These are phyloP conservation scores for Podaxis sp. DNA, from an alignment of 768 basidiomycete genomes.

Conservation along the genomic window DNA sequence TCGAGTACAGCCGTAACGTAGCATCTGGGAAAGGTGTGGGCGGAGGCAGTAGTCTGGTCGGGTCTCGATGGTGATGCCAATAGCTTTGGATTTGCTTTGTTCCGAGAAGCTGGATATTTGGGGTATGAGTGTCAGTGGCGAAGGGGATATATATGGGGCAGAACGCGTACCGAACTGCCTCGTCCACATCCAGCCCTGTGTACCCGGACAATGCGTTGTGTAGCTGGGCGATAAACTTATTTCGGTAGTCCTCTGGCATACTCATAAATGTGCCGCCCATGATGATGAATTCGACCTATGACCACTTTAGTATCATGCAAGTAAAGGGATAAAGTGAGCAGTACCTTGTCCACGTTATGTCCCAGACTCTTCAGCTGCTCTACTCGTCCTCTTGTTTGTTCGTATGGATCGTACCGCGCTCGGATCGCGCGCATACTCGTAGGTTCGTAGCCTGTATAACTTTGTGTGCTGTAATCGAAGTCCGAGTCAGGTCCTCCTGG, in stretches of 20 bases:
- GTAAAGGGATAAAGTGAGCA: slow-evolving; percentile 8
- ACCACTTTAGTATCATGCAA: neutral
- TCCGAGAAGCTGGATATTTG: slow-evolving; percentile 73
- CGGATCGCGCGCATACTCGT: slow-evolving; percentile 99
- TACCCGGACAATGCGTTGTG: slow-evolving; percentile 97
- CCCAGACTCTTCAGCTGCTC: slow-evolving; percentile 96
- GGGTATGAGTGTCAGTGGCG: neutral
- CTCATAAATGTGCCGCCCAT: slow-evolving; percentile 99
- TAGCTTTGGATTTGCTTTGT: slow-evolving; percentile 96
- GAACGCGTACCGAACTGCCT: slow-evolving; percentile 72
- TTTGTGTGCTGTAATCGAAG: slow-evolving; percentile 98
- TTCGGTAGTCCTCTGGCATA: slow-evolving; percentile 95
- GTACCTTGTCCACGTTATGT: slow-evolving; percentile 94
- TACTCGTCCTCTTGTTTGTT: slow-evolving; percentile 91
- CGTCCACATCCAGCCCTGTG: slow-evolving; percentile 90
- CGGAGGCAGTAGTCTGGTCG: slow-evolving; percentile 97
- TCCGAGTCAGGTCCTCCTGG: slow-evolving; percentile 99
- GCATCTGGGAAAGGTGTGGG: slow-evolving; percentile 98
- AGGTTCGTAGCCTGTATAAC: slow-evolving; percentile 92
- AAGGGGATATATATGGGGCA: neutral
- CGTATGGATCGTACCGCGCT: slow-evolving; percentile 92
- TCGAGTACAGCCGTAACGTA: slow-evolving; percentile 97
- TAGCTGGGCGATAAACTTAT: slow-evolving; percentile 89
- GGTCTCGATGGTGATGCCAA: slow-evolving; percentile 99
- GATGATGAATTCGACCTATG: slow-evolving; percentile 82